Evolutionary conservation across 768 basidiomycete species (phyloP).

Genomic region (Suillus cothurnatus): DNA sequence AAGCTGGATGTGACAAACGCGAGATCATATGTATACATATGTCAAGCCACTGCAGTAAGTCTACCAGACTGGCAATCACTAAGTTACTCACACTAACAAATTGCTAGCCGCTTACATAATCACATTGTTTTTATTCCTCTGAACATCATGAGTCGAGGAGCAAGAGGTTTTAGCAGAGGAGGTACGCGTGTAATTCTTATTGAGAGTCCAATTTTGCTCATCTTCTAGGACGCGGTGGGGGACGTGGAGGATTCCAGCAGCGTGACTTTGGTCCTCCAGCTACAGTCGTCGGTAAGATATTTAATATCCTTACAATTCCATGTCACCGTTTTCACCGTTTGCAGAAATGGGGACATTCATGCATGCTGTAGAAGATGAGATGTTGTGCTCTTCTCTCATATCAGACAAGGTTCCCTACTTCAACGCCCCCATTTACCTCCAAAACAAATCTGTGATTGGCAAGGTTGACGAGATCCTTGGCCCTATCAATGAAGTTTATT

Average conservation of each 20-base stretch:
- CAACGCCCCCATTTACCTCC: slow-evolving; percentile 97
- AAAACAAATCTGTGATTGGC: slow-evolving; percentile 94
- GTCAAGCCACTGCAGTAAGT: neutral
- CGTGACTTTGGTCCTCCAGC: slow-evolving; percentile 81
- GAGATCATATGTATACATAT: neutral
- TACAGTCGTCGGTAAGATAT: slow-evolving; percentile 64
- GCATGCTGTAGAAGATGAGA: slow-evolving; percentile 97
- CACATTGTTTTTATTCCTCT: neutral
- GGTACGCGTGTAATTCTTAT: slow-evolving; percentile 30
- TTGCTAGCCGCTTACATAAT: slow-evolving; percentile 27
- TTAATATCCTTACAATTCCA: neutral
- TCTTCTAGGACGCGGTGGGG: slow-evolving; percentile 54
- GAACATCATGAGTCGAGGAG: slow-evolving; percentile 52
- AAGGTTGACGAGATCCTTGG: slow-evolving; percentile 99
- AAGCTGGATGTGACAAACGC: neutral
- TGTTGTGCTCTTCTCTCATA: slow-evolving; percentile 88
- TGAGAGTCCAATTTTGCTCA: neutral
- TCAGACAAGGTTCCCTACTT: slow-evolving; percentile 96
- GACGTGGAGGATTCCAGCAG: slow-evolving; percentile 72
- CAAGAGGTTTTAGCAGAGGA: slow-evolving; percentile 57
- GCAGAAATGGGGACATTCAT: slow-evolving; percentile 90
- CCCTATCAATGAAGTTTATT: slow-evolving; percentile 97
- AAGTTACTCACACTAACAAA: no score
- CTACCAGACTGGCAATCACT: no score
- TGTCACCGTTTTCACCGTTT: slow-evolving; percentile 14